Base-by-base conservation (phyloP, 805 yeast species). In the Lipomyces yamanashiensis region DNA sequence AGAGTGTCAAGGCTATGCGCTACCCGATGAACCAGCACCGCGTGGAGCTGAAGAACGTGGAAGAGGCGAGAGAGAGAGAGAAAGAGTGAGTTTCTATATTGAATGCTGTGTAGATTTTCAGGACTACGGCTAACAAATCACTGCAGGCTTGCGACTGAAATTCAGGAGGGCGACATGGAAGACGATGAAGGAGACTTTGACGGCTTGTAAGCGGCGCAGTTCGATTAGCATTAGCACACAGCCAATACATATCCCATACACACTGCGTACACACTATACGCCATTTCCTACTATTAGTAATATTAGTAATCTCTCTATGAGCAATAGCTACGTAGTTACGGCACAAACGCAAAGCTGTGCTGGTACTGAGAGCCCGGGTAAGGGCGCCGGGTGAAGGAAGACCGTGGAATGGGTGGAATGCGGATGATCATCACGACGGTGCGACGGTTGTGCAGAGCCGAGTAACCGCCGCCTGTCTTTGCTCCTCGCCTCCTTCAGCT, bases 1-100 rank as follows among this genome's bases (percentile, higher is more conserved):
- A 93, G 72, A 85, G 90, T 75, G 96, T 93, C 63, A 89, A 90
- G 78, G 91, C 96, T 8, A 91, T 95, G 98, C 85, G 98, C 72
- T 95, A 90, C 77, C 96, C 97, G 43, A 70, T 73, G 78, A 80
- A 82, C 59, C 80, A 81, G 56, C 82, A 82, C 68, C 75, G 83
- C 53, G 77, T 76, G 21, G 87, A 84, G 65, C 74, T 82, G 62
- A 82, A 82, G 72, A 76, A 74, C 28, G 86, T 82, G 55, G 79
- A 82, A 60, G 85, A 84, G 71, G 84, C 85, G 4, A 79, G 86
- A 19, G 86, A 84, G 70, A 77, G 85, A 52, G 87, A 84, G 66
- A 84, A 79, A 67, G 82, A 79, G 68, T 65, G 40, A 59, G 67
- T 60, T 10, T 58, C 19, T 33, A 34, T 59, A 21, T 55, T 45